phyloP scores from a whole-genome alignment of 2,329 filamentous ascomycete genomes.

The Diaporthe sp. region DNA sequence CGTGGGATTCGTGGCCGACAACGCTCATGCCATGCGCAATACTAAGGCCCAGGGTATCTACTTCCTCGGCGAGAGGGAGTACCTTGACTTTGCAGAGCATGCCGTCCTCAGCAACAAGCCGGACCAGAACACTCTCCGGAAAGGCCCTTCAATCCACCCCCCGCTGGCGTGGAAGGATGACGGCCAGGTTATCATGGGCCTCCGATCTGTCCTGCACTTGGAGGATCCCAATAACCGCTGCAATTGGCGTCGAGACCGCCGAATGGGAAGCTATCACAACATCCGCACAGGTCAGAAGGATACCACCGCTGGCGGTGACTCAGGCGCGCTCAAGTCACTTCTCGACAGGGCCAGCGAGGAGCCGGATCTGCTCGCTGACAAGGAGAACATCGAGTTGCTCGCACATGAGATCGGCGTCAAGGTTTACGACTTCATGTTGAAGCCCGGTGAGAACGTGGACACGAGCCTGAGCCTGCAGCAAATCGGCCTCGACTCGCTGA shows the following conservation, averaged over 20 bases:
- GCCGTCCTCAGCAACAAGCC: not conserved
- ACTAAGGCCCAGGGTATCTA: not conserved
- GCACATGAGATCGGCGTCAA: not conserved
- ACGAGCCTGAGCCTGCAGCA: not conserved
- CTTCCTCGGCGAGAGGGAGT: conserved; percentile 5
- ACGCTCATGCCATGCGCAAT: not conserved
- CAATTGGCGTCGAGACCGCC: not conserved
- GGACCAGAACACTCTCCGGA: not conserved
- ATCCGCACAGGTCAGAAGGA: not conserved
- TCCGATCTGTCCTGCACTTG: not conserved
- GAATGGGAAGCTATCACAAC: not conserved
- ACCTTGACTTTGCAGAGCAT: not conserved
- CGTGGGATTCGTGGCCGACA: not conserved
- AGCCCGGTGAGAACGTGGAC: not conserved
- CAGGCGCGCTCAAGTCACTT: not conserved
- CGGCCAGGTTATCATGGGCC: not conserved
- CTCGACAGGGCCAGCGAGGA: not conserved
- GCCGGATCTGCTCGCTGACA: not conserved
- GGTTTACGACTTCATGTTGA: not conserved
- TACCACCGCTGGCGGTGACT: not conserved
- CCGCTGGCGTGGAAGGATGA: not conserved
- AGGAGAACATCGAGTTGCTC: not conserved
- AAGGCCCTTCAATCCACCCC: not conserved
- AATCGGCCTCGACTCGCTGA: not conserved
- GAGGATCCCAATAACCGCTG: not conserved